Conservation (phyloP, 371 early-diverging fungal genomes). For the Apophysomyces sp. region DNA sequence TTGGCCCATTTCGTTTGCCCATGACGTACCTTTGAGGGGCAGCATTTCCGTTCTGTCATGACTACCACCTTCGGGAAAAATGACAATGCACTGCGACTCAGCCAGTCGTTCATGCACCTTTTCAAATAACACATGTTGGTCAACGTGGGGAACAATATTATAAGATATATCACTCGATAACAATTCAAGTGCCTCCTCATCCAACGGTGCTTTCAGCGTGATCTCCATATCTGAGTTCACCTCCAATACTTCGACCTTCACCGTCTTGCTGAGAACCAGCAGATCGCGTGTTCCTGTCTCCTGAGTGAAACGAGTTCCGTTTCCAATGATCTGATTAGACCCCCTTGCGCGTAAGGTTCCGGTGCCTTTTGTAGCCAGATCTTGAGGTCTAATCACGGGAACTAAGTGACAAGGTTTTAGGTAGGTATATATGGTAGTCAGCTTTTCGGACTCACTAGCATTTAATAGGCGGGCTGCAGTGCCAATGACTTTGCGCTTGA, state of each 20-base stretch:
- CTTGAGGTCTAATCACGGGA: constrained; percentile 83
- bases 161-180: constrained; percentile 35
- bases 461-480: constrained; percentile 57
- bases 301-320: constrained; percentile 58
- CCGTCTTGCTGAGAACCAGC: constrained; percentile 47
- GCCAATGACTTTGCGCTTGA: constrained; percentile 74
- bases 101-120: constrained; percentile 69
- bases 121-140: constrained; percentile 73
- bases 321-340: constrained; percentile 43
- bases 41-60: constrained; percentile 88
- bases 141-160: constrained; percentile 74
- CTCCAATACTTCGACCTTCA: constrained; percentile 52
- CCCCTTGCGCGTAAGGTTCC: constrained; percentile 51
- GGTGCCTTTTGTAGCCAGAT: constrained; percentile 59
- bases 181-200: constrained; percentile 34
- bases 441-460: constrained; percentile 46
- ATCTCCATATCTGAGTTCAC: constrained; percentile 72
- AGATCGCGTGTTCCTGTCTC: constrained; percentile 52
- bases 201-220: constrained; percentile 42
- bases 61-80: constrained; percentile 92
- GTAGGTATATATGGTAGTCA: not conserved
- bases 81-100: constrained; percentile 69
- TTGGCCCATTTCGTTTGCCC: not conserved
- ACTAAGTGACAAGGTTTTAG: constrained; percentile 34
- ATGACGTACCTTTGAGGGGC: constrained; percentile 70